Base-by-base conservation (phyloP, 2,329 filamentous ascomycete species). In the Trichoderma sp. region DNA sequence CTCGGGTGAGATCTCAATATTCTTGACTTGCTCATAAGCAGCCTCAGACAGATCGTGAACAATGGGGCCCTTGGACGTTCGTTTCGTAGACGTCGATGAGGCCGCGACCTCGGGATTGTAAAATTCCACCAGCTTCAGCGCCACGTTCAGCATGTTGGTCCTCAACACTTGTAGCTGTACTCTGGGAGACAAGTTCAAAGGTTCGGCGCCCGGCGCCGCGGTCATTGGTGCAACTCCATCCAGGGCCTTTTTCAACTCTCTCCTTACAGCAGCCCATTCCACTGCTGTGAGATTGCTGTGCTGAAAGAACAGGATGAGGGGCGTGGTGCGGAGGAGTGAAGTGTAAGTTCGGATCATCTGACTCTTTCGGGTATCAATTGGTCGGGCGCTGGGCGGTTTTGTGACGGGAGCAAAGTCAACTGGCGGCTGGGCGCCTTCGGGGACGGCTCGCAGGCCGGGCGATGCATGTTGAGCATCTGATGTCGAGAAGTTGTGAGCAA, bases 301-400 rank as follows among this genome's bases (percentile, higher is more conserved):
- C 77, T 91, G 84, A 85, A 98, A 97, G 77, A 98, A 87, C 72
- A 98, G 88, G 76, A 97, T 91, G 73, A 98, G 82, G 53, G 95
- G 94, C 12, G 93, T 92, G 26, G 94, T 94, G 72, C 93, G 93
- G 72, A 98, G 89, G 73, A 97, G 85, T 61, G 95, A 96, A 66
- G 95, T 93, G 83, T 98, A 98, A 77, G 92, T 90, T 71, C 95
- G 90, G 72, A 90, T 86, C 72, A 98, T 87, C 82, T 99, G 96
- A 17, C 94, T 92, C 84, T 98, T 97, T 80, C 95, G 92, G 78
- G 92, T 92, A 79, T 97, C 92, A 61, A 95, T 89, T 23, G 91
- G 92, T 79, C 95, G 93, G 80, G 97, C 92, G 69, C 93, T 97
- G 4, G 93, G 94, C 3, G 95, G 95, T 81, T 98, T 94, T 1